These are phyloP conservation scores for Claviceps quebecensis DNA, from an alignment of 2,329 filamentous ascomycete genomes.

Conservation along the genomic window DNA sequence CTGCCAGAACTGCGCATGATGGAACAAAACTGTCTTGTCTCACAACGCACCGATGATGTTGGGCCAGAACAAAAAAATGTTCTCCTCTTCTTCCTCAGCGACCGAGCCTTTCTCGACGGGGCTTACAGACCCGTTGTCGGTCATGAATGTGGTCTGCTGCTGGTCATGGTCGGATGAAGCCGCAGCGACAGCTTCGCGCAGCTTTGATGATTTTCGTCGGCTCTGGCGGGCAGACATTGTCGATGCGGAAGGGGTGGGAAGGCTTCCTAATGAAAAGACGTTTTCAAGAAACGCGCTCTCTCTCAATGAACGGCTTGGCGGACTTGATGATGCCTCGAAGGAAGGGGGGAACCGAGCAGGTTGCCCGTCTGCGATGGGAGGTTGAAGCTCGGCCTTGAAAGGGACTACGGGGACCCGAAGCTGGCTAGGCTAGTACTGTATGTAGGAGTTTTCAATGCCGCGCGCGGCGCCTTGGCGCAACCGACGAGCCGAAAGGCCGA, in stretches of 20 bases:
- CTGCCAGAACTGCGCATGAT: neutral
- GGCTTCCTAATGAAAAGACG: neutral
- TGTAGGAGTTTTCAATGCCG: neutral
- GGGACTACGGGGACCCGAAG: neutral
- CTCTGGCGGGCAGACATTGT: slow-evolving; percentile 27
- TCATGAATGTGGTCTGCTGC: slow-evolving; percentile 18
- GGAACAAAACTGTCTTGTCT: neutral
- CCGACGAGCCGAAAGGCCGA: slow-evolving; percentile 4
- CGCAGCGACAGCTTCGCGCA: slow-evolving; percentile 13
- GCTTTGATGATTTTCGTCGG: slow-evolving; percentile 24
- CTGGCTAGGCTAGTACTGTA: neutral
- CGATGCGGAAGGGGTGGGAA: neutral
- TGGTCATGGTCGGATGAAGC: slow-evolving; percentile 14
- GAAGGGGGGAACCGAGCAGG: neutral
- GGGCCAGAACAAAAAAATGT: slow-evolving; percentile 70
- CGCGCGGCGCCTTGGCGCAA: slow-evolving; percentile 1
- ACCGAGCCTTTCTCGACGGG: slow-evolving; percentile 21
- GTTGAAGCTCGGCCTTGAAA: neutral
- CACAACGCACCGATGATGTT: slow-evolving; percentile 59
- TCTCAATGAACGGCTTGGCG: neutral
- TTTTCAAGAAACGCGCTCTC: neutral
- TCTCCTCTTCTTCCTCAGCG: slow-evolving; percentile 37
- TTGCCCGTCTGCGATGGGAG: neutral
- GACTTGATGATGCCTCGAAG: neutral
- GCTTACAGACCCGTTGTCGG: slow-evolving; percentile 31